Base-by-base conservation (phyloP, 805 yeast genomes). In the Candida easanensis region DNA sequence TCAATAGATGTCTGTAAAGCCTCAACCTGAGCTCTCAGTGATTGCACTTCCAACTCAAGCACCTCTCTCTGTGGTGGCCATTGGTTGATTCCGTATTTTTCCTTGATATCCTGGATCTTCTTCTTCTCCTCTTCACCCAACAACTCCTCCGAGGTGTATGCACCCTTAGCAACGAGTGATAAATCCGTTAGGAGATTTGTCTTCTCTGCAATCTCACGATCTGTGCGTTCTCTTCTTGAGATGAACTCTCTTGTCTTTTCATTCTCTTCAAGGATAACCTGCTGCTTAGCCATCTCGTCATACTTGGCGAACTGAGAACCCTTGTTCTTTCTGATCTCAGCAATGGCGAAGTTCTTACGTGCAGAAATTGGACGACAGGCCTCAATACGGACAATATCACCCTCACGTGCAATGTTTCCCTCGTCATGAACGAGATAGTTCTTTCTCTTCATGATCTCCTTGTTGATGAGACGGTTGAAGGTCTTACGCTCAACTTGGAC, bases 391-490 rank as follows among this genome's bases (percentile, higher is more conserved):
- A 93, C 98, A 49, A 91, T 71, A 69, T 91, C 99, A 35, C 99
- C 99, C 63, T 89, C 96, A 61, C 89, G 83, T 55, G 97, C 87
- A 40, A 88, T 74, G 58, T 87, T 82, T 22, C 87, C 88, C 68
- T 91, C 97, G 63, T 91, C 99, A 64, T 91, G 99, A 15, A 89
- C 97, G 46, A 91, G 68, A 63, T 79, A 89, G 58, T 88, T 95
- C 57, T 84, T 86, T 69, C 89, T 79, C 57, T 77, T 80, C 57
- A 85, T 69, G 53, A 87, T 73, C 52, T 87, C 88, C 66, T 85
- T 86, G 62, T 85, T 84, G 50, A 87, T 76, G 47, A 73, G 68
- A 45, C 76, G 76, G 64, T 88, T 84, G 70, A 82, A 88, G 33
- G 78, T 77, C 58, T 81, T 82, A 36, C 81, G 81, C 61, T 85